These are phyloP conservation scores for Pseudopithomyces maydicus DNA, from an alignment of 2,329 filamentous ascomycete species.

Conservation along the genomic window DNA sequence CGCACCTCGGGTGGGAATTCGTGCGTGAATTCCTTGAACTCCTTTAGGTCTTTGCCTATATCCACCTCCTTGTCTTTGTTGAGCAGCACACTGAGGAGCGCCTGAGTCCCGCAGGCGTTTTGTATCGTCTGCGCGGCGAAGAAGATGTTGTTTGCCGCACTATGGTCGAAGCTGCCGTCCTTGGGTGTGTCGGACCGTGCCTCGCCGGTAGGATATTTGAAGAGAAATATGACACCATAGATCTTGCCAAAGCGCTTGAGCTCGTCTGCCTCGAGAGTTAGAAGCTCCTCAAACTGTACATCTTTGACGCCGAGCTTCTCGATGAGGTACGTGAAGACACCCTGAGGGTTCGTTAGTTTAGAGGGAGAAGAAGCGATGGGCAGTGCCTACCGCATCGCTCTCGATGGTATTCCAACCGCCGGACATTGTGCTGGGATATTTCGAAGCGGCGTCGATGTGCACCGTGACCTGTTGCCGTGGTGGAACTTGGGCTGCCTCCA, in stretches of 20 bases:
- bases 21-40: constrained; percentile 88
- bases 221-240: constrained; percentile 98
- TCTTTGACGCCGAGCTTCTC: constrained; percentile 89
- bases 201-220: constrained; percentile 86
- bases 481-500: background rate
- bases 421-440: constrained; percentile 31
- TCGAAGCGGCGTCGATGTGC: background rate
- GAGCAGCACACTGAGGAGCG: constrained; percentile 85
- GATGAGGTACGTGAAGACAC: constrained; percentile 96
- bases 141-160: constrained; percentile 78
- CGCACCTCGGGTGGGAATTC: constrained; percentile 69
- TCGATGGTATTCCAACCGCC: constrained; percentile 98
- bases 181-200: constrained; percentile 68
- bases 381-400: constrained; percentile 79
- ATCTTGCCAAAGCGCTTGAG: constrained; percentile 67
- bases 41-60: constrained; percentile 71
- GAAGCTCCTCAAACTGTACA: constrained; percentile 96
- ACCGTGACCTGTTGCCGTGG: background rate
- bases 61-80: constrained; percentile 77
- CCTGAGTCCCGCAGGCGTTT: constrained; percentile 97
- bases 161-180: constrained; percentile 81
- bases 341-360: constrained; percentile 57
- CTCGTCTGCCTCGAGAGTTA: constrained; percentile 80
- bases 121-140: constrained; percentile 98
- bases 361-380: background rate